Evolutionary conservation across 2,329 filamentous ascomycete genomes (phyloP).

Genomic region (Phaeophleospora eucalypticola): DNA sequence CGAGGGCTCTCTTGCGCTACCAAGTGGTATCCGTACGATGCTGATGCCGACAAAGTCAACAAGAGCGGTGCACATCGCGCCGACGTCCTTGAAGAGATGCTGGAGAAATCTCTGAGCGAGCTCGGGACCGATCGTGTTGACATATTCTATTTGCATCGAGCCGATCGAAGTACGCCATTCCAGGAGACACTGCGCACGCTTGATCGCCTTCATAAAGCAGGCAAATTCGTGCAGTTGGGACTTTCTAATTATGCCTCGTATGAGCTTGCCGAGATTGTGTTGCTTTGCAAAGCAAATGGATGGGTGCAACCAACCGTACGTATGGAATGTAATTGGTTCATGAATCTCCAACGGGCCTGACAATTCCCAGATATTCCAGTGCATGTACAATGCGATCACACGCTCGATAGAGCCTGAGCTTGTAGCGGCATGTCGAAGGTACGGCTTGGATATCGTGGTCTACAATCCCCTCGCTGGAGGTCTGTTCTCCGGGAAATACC

Average conservation of each 20-base stretch:
- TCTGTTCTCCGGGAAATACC: constrained; percentile 42
- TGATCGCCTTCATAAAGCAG: constrained; percentile 74
- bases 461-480: constrained; percentile 47
- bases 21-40: neutral
- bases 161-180: constrained; percentile 58
- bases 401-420: constrained; percentile 41
- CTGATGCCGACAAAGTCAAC: neutral
- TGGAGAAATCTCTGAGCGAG: constrained; percentile 65
- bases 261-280: constrained; percentile 77
- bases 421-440: constrained; percentile 40
- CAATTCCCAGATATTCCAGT: constrained; percentile 44
- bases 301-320: constrained; percentile 37
- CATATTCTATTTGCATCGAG: constrained; percentile 70
- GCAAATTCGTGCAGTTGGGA: constrained; percentile 74
- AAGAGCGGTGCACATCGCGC: neutral
- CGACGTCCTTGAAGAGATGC: constrained; percentile 48
- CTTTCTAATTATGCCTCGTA: constrained; percentile 79
- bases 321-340: neutral
- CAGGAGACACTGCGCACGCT: constrained; percentile 71
- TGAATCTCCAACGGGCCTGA: neutral
- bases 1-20: neutral
- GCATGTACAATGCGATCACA: constrained; percentile 40
- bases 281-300: constrained; percentile 63
- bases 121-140: constrained; percentile 68
- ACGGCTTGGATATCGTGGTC: constrained; percentile 40